Evolutionary conservation across 2,329 filamentous ascomycete genomes (phyloP), one percentile per base, ranked within the genome.

Genomic region (Microsporum canis): DNA sequence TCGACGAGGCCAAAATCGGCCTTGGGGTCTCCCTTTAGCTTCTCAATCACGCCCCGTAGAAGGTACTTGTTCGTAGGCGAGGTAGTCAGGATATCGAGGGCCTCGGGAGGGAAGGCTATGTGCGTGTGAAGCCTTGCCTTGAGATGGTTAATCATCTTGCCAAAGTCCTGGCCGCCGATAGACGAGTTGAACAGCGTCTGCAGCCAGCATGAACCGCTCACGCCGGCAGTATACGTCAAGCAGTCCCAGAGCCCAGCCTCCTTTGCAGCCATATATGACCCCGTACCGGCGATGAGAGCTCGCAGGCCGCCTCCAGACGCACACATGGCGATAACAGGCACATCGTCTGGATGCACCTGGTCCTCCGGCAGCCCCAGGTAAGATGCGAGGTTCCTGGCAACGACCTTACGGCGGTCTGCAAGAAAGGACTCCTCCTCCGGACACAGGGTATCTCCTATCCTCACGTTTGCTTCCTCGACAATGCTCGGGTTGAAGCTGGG

Each of bases 191-290:
- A 96, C 3, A 99, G 79, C 0, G 88, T 81, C 72, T 97, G 92
- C 4, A 97, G 80, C 94, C 94, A 99, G 73, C 94, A 97, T 65
- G 89, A 95, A 0, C 94, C 94, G 70, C 91, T 96, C 57, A 99
- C 94, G 0, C 94, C 94, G 3, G 92, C 90, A 0, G 91, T 95
- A 70, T 99, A 99, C 1, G 91, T 97, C 8, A 89, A 82, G 71
- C 94, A 97, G 73, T 96, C 91, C 71, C 96, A 95, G 0, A 99
- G 78, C 0, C 94, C 94, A 61, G 88, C 88, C 71, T 96, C 88
- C 63, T 90, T 84, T 0, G 90, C 82, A 2, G 91, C 91, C 7
- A 94, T 79, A 63, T 95, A 86, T 0, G 91, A 96, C 0, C 92
- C 91, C 0, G 91, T 86, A 2, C 92, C 91, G 1, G 94, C 91